phyloP scores from a whole-genome alignment of 73 alveolate species.

The Paramecium octaurelia region DNA sequence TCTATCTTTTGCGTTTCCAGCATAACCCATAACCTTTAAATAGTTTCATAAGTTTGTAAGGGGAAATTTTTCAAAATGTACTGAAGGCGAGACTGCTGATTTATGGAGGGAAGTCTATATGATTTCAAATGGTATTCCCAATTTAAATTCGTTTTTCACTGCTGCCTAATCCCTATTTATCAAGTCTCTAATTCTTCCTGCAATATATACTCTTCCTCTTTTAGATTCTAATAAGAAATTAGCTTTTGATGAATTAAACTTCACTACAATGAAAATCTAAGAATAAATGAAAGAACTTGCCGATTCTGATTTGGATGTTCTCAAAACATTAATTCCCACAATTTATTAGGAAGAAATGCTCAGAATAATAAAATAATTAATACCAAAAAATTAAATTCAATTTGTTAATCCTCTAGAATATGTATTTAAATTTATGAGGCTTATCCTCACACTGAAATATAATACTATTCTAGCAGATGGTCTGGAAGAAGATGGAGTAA shows the following conservation, averaged over 20 bases:
- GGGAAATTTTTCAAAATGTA: conserved; percentile 29
- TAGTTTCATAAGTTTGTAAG: conserved; percentile 1
- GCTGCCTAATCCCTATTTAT: conserved; percentile 29
- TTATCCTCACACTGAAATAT: not conserved
- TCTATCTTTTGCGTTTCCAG: conserved; percentile 32
- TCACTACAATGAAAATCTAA: not conserved
- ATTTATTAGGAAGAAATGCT: not conserved
- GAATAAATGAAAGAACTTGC: not conserved
- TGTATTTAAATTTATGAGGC: not conserved
- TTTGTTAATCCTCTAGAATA: not conserved
- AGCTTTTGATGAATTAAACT: not conserved
- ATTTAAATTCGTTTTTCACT: conserved; percentile 19
- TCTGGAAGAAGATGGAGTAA: not conserved
- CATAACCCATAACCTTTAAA: conserved; percentile 6
- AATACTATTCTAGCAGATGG: conserved; percentile 27
- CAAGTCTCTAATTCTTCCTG: not conserved
- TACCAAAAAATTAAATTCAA: not conserved
- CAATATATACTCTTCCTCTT: not conserved
- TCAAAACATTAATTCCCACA: not conserved
- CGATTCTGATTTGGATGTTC: not conserved
- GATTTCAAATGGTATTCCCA: conserved; percentile 46
- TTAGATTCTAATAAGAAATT: not conserved
- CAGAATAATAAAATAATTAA: not conserved
- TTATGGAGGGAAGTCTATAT: conserved; percentile 30
- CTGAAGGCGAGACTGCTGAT: conserved; percentile 15